These are phyloP conservation scores for Barnettozyma californica DNA, from an alignment of 805 yeast genomes.

Conservation along the genomic window DNA sequence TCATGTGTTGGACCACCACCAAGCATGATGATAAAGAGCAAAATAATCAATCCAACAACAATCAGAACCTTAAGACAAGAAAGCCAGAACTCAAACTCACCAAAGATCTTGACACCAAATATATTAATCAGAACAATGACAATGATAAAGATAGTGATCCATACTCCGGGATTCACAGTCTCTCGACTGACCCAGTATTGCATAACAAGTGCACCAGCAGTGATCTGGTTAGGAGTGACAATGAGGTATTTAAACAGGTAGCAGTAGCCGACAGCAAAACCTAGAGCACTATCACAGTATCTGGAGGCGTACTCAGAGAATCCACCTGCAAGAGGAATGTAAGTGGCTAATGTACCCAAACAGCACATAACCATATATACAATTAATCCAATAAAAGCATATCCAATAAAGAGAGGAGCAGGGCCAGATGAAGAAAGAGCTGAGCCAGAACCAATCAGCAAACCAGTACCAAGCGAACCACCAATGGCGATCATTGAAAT, in stretches of 20 bases:
- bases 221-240: conserved; percentile 38
- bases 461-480: conserved; percentile 69
- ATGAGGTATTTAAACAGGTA: conserved; percentile 24
- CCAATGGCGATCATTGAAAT: conserved; percentile 66
- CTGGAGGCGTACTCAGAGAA: conserved; percentile 56
- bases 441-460: conserved; percentile 60
- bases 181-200: conserved; percentile 43
- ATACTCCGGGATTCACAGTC: conserved; percentile 44
- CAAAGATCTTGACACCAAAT: conserved; percentile 49
- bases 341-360: conserved; percentile 65
- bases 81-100: conserved; percentile 51
- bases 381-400: conserved; percentile 62
- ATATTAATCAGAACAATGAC: conserved; percentile 43
- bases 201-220: conserved; percentile 49
- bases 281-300: conserved; percentile 30
- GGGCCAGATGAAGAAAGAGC: conserved; percentile 59
- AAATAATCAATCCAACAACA: conserved; percentile 55
- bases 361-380: conserved; percentile 67
- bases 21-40: conserved; percentile 57
- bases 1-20: conserved; percentile 80
- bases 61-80: conserved; percentile 47
- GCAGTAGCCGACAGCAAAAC: conserved; percentile 27
- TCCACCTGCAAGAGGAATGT: conserved; percentile 54
- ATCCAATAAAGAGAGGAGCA: conserved; percentile 50
- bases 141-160: conserved; percentile 38